Evolutionary conservation across 352 stramenopile species (phyloP), one percentile per base, ranked within the genome.

Genomic region (Globisporangium paddicum): DNA sequence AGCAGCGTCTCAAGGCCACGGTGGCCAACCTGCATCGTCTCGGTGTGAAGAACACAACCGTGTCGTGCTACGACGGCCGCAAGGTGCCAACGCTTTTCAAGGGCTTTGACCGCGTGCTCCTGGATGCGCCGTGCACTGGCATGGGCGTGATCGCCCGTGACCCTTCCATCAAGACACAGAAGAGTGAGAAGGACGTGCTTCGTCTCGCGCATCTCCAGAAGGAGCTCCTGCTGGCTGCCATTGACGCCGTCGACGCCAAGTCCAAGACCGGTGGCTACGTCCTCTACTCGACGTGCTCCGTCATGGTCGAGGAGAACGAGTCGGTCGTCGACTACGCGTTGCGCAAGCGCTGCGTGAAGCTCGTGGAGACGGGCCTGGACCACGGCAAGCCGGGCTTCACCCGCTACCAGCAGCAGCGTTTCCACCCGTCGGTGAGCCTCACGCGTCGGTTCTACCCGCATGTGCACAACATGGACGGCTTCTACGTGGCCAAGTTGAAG

Each of bases 391-490:
- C 87, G 7, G 92, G 92, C 35, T 96, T 98, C 63, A 95, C 87
- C 16, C 82, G 86, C 50, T 98, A 98, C 76, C 90, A 98, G 69
- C 87, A 99, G 67, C 95, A 98, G 64, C 83, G 97, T 55, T 99
- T 99, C 82, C 97, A 99, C 78, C 97, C 96, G 21, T 97, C 91
- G 19, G 69, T 99, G 63, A 81, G 85, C 21, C 77, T 98, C 41
- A 98, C 97, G 38, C 73, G 96, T 34, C 85, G 98, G 54, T 99
- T 99, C 71, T 99, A 99, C 79, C 98, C 98, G 41, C 98, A 99
- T 71, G 96, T 96, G 66, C 98, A 99, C 85, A 99, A 99, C 79
- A 99, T 99, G 97, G 98, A 99, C 77, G 98, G 98, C 38, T 99
- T 99, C 77, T 99, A 98, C 77, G 97, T 99, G 32, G 96, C 95